Percentiles rank a stretch among this genome's conserved stretches.
Evolutionary conservation across 202 grass and related monocot species (phyloP).

Genomic region (Musa balbisiana): DNA sequence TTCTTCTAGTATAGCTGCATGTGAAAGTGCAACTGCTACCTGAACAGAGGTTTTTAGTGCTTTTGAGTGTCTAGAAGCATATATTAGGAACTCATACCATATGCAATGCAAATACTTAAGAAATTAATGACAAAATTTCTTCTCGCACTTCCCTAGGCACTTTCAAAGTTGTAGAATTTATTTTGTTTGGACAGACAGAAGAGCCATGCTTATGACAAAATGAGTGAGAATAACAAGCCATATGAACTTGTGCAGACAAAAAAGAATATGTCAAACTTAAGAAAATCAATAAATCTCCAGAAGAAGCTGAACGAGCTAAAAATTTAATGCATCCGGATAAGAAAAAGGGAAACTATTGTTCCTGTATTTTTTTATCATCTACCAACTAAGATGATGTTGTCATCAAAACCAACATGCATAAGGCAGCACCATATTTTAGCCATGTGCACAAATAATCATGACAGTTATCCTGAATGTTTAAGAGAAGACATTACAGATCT

Average conservation of each 20-base stretch:
- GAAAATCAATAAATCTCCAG: background rate
- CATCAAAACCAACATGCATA: too few species aligned
- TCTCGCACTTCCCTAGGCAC: too few species aligned
- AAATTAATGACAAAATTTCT: background rate
- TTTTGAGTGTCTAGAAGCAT: background rate
- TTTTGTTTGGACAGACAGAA: background rate
- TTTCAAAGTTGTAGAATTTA: background rate
- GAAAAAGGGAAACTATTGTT: background rate
- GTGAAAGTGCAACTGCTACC: slow-evolving; percentile 86
- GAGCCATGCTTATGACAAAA: background rate
- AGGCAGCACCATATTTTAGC: too few species aligned
- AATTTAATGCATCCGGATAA: background rate
- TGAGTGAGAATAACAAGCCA: background rate
- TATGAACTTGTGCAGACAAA: background rate
- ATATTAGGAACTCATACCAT: background rate
- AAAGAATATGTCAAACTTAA: background rate
- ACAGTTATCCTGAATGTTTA: too few species aligned
- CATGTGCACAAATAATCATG: too few species aligned
- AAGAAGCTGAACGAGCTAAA: background rate
- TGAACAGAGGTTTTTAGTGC: slow-evolving; percentile 4
- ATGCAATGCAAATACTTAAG: background rate
- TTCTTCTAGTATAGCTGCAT: slow-evolving; percentile 89
- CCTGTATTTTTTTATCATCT: background rate
- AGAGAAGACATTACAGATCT: too few species aligned
- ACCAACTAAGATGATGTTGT: too few species aligned